A percentile compares a stretch with the other conserved stretches of the same genome.
Conservation (phyloP, 2,329 filamentous ascomycete species). For the Nemania sp. region DNA sequence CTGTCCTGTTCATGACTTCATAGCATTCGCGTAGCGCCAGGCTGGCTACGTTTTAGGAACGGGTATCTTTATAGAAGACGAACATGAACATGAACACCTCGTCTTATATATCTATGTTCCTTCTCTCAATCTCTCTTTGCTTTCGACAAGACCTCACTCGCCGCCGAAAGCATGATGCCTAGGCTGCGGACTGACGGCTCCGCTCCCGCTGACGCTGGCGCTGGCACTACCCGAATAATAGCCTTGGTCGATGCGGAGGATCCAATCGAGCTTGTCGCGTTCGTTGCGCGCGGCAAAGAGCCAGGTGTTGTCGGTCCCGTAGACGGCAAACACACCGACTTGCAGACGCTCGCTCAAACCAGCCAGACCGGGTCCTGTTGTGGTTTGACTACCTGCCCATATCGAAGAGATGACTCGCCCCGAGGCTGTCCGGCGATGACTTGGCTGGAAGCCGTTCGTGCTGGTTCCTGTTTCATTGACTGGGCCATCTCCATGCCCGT, state of each 20-base stretch:
- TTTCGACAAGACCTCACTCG: constrained; percentile 11
- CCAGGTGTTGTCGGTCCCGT: constrained; percentile 93
- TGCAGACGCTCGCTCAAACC: constrained; percentile 62
- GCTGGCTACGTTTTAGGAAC: too few species aligned
- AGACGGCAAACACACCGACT: constrained; percentile 87
- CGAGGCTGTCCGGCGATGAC: constrained; percentile 54
- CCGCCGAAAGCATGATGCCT: constrained; percentile 29
- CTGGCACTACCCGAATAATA: constrained; percentile 55
- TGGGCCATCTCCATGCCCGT: constrained; percentile 29
- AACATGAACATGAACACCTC: not conserved
- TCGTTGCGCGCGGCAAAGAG: constrained; percentile 89
- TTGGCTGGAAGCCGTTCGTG: constrained; percentile 47
- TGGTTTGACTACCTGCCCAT: constrained; percentile 53
- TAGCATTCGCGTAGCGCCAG: constrained; percentile 10
- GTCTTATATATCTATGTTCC: constrained; percentile 1
- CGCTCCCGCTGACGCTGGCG: constrained; percentile 43
- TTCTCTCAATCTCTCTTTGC: not conserved
- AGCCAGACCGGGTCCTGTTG: constrained; percentile 50
- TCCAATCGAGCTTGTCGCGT: constrained; percentile 95
- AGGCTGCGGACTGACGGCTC: constrained; percentile 44
- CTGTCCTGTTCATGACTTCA: constrained; percentile 27
- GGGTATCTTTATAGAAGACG: too few species aligned
- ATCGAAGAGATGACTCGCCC: constrained; percentile 59
- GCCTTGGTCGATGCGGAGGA: constrained; percentile 88
- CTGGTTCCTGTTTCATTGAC: constrained; percentile 26